A percentile compares a stretch with the other conserved stretches of the same genome.
Evolutionary conservation across 768 basidiomycete species (phyloP).

Genomic region (Rhizopogon vulgaris): DNA sequence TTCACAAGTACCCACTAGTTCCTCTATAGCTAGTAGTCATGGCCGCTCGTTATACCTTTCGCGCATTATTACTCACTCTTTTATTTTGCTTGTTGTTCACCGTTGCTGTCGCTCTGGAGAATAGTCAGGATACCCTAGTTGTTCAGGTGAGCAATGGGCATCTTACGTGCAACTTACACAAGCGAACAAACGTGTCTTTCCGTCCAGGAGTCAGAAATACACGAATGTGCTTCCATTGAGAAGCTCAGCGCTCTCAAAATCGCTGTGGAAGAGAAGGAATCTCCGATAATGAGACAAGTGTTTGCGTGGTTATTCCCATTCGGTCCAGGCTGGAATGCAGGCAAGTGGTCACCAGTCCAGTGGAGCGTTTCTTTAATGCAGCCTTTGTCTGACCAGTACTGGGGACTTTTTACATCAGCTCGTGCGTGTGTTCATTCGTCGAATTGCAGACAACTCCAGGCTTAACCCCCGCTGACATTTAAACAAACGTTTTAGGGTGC

Average conservation of each 20-base stretch:
- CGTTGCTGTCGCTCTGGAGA: conserved; percentile 13
- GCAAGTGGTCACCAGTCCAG: conserved; percentile 23
- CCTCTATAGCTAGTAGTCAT: conserved; percentile 10
- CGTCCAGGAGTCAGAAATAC: conserved; percentile 38
- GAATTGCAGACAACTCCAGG: conserved; percentile 7
- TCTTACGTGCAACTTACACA: conserved; percentile 4
- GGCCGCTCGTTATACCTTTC: conserved; percentile 11
- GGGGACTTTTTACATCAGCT: conserved; percentile 95
- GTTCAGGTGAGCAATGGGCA: conserved; percentile 21
- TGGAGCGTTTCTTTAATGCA: neutral
- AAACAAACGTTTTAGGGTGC: conserved; percentile 50
- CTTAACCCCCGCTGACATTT: conserved; percentile 11
- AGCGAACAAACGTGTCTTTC: conserved; percentile 9
- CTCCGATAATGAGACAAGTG: conserved; percentile 71
- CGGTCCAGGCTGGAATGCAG: conserved; percentile 83
- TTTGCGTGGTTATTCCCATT: conserved; percentile 86
- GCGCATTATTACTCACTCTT: conserved; percentile 37
- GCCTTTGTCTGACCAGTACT: conserved; percentile 43
- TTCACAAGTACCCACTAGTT: neutral
- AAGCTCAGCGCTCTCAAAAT: conserved; percentile 54
- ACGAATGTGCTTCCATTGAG: conserved; percentile 34
- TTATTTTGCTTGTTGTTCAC: conserved; percentile 27
- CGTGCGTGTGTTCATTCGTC: conserved; percentile 47
- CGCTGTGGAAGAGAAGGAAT: conserved; percentile 55
- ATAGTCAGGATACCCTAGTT: conserved; percentile 18